phyloP scores from a whole-genome alignment of 768 basidiomycete genomes.

The Suillus subluteus region DNA sequence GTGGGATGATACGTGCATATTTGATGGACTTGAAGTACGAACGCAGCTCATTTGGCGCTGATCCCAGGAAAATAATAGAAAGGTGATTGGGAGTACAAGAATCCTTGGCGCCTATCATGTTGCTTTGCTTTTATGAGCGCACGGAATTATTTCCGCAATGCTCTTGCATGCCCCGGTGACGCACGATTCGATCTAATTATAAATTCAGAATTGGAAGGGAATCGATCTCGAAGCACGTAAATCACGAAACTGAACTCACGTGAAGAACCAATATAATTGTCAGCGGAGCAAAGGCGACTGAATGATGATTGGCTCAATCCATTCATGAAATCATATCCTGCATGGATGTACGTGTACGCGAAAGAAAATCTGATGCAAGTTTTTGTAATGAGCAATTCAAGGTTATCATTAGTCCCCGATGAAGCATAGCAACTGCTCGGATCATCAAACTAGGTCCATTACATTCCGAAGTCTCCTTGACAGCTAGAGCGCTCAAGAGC shows the following conservation, averaged over 20 bases:
- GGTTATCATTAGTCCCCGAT: constrained; percentile 12
- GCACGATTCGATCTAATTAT: constrained; percentile 24
- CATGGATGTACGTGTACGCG: constrained; percentile 26
- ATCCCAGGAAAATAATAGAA: not conserved
- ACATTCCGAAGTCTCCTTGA: not conserved
- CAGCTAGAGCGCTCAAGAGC: constrained; percentile 5
- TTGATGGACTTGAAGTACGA: not conserved
- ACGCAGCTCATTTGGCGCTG: not conserved
- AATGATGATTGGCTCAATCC: constrained; percentile 25
- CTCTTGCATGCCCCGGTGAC: constrained; percentile 2
- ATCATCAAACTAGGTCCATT: constrained; percentile 6
- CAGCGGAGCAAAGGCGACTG: constrained; percentile 2
- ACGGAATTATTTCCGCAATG: constrained; percentile 18
- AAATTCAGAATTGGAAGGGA: constrained; percentile 10
- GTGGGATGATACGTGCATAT: constrained; percentile 26
- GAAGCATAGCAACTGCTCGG: constrained; percentile 32
- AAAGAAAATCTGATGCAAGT: constrained; percentile 22
- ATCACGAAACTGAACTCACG: constrained; percentile 20
- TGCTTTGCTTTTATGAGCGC: constrained; percentile 23
- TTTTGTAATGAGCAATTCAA: constrained; percentile 2
- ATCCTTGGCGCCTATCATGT: not conserved
- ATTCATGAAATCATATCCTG: constrained; percentile 16
- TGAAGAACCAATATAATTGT: not conserved
- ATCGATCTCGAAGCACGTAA: constrained; percentile 29
- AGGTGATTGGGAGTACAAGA: not conserved